Percentiles rank a stretch among this genome's conserved stretches.
phyloP scores from a whole-genome alignment of 2,329 filamentous ascomycete genomes.

The Sporothrix mexicana region DNA sequence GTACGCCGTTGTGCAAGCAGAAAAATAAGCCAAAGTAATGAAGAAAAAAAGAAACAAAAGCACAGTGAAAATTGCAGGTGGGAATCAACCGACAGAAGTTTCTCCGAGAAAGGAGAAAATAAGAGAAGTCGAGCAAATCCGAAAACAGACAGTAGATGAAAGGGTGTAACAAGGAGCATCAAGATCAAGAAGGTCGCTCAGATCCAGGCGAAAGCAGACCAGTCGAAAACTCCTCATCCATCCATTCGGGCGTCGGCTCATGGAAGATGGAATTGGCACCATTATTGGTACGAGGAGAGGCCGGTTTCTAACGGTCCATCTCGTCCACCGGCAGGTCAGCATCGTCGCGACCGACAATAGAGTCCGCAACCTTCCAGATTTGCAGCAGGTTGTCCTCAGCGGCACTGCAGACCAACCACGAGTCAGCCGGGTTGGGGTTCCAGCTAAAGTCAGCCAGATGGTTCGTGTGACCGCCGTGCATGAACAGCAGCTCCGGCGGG shows the following conservation, averaged over 20 bases:
- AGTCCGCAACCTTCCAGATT: slow-evolving; percentile 86
- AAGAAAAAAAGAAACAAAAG: not conserved
- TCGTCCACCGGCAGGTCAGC: slow-evolving; percentile 78
- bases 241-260: too few species aligned
- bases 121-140: slow-evolving; percentile 12
- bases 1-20: slow-evolving; percentile 27
- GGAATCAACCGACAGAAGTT: slow-evolving; percentile 1
- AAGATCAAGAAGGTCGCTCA: not conserved
- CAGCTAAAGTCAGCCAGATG: slow-evolving; percentile 96
- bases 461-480: slow-evolving; percentile 98
- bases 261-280: too few species aligned
- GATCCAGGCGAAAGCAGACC: not conserved
- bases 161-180: not conserved
- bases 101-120: not conserved
- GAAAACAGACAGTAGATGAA: slow-evolving; percentile 1
- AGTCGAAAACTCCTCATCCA: not conserved
- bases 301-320: slow-evolving; percentile 63
- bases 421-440: slow-evolving; percentile 93
- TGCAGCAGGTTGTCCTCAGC: slow-evolving; percentile 97
- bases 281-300: not conserved
- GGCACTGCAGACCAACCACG: slow-evolving; percentile 94
- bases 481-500: slow-evolving; percentile 94
- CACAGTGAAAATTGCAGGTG: not conserved
- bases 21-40: not conserved
- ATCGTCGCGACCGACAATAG: slow-evolving; percentile 79